Evolutionary conservation across 805 yeast species (phyloP).

Genomic region (Metschnikowia borealis): DNA sequence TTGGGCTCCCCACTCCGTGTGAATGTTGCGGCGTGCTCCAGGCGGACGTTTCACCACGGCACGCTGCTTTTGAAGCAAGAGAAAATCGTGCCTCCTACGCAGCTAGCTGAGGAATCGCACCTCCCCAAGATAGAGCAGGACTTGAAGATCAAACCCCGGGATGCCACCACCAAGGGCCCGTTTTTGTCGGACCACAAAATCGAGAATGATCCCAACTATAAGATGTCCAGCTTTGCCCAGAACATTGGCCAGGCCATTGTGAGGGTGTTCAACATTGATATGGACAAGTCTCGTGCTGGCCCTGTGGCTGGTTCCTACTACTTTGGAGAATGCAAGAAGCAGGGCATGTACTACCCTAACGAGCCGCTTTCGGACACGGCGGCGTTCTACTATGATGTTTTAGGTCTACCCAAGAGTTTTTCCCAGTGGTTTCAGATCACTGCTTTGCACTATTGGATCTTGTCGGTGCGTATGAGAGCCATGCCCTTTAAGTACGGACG

Average conservation of each 20-base stretch:
- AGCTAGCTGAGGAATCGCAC: conserved; percentile 37
- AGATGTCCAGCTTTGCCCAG: conserved; percentile 36
- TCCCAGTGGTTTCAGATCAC: conserved; percentile 97
- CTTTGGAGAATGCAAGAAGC: conserved; percentile 81
- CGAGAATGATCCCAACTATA: conserved; percentile 34
- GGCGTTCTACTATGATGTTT: conserved; percentile 76
- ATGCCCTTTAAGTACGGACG: conserved; percentile 87
- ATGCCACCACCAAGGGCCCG: conserved; percentile 33
- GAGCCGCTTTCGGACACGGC: conserved; percentile 73
- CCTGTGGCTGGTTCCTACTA: conserved; percentile 90
- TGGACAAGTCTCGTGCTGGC: conserved; percentile 91
- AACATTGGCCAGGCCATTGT: conserved; percentile 63
- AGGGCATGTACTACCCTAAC: conserved; percentile 73
- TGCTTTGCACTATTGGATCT: conserved; percentile 86
- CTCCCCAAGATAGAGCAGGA: conserved; percentile 38
- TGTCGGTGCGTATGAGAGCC: conserved; percentile 92
- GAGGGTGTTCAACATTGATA: conserved; percentile 65
- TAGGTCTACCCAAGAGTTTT: conserved; percentile 79
- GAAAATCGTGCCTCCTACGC: conserved; percentile 28
- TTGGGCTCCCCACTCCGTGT: neutral
- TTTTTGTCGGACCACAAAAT: conserved; percentile 37
- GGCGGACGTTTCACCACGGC: conserved; percentile 11
- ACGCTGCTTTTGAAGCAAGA: conserved; percentile 20
- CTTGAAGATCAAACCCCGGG: conserved; percentile 31
- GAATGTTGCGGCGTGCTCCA: neutral